phyloP scores from a whole-genome alignment of 2,329 filamentous ascomycete genomes.

The Talaromyces funiculosus region DNA sequence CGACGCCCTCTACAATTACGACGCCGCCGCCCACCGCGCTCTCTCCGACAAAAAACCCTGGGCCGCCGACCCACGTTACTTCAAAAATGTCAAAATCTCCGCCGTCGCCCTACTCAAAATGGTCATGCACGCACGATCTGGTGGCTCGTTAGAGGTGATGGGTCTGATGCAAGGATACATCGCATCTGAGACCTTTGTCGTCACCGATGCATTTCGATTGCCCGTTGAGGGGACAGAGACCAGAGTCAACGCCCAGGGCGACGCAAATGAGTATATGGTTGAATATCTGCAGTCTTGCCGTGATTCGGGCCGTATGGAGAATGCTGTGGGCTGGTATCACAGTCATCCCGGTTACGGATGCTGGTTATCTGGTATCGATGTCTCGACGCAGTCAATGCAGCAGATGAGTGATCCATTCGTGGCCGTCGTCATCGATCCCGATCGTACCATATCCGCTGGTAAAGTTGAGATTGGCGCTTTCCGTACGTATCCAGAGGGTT shows the following conservation, averaged over 20 bases:
- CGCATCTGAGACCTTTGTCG: constrained; percentile 72
- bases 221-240: constrained; percentile 99
- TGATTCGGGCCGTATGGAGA: constrained; percentile 73
- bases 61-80: constrained; percentile 73
- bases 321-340: constrained; percentile 97
- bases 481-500: constrained; percentile 74
- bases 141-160: constrained; percentile 91
- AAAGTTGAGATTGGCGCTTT: constrained; percentile 98
- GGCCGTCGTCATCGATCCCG: constrained; percentile 92
- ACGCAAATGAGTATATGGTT: constrained; percentile 96
- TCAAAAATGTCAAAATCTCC: constrained; percentile 88
- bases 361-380: constrained; percentile 96
- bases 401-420: constrained; percentile 91
- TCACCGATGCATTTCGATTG: constrained; percentile 88
- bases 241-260: constrained; percentile 88
- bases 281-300: constrained; percentile 72
- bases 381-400: constrained; percentile 78
- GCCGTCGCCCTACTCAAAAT: constrained; percentile 95
- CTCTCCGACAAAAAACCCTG: constrained; percentile 65
- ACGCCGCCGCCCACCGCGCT: constrained; percentile 61
- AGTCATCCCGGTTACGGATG: constrained; percentile 96
- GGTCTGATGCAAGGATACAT: constrained; percentile 96
- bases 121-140: constrained; percentile 98
- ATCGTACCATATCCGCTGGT: constrained; percentile 87
- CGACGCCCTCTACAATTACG: constrained; percentile 87